phyloP scores from a whole-genome alignment of 176 grass and related monocot species.

The Musa beccarii region DNA sequence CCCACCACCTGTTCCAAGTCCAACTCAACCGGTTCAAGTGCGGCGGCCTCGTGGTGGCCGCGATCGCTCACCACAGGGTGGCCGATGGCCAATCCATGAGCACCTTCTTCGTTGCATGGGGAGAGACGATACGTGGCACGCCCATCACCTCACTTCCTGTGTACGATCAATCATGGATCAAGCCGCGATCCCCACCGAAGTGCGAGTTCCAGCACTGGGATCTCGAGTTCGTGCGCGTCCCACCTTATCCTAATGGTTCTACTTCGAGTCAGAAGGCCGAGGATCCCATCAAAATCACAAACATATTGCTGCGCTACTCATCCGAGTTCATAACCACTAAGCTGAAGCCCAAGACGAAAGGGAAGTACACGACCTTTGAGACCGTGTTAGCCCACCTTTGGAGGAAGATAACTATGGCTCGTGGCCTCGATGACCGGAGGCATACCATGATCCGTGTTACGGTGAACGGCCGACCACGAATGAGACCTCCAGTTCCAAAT shows the following conservation, averaged over 20 bases:
- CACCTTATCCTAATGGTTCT: background rate
- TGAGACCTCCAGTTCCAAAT: slow-evolving; percentile 12
- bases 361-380: slow-evolving; percentile 35
- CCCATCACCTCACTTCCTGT: background rate
- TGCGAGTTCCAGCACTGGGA: slow-evolving; percentile 15
- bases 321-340: slow-evolving; percentile 23
- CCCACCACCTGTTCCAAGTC: slow-evolving; percentile 15
- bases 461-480: slow-evolving; percentile 26
- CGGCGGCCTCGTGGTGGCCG: slow-evolving; percentile 27
- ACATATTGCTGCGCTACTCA: background rate
- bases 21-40: slow-evolving; percentile 25
- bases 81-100: slow-evolving; percentile 35
- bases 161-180: slow-evolving; percentile 1
- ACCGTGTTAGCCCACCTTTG: slow-evolving; percentile 27
- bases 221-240: slow-evolving; percentile 23
- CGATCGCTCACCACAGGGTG: slow-evolving; percentile 19
- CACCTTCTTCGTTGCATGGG: slow-evolving; percentile 25
- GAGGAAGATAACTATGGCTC: slow-evolving; percentile 31
- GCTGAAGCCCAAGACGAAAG: slow-evolving; percentile 13
- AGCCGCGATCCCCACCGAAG: slow-evolving; percentile 3
- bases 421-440: slow-evolving; percentile 1
- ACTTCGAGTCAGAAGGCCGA: background rate
- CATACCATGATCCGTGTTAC: slow-evolving; percentile 25
- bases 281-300: background rate
- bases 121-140: slow-evolving; percentile 6